phyloP scores from a whole-genome alignment of 805 yeast species.

The Saturnispora sanitii region DNA sequence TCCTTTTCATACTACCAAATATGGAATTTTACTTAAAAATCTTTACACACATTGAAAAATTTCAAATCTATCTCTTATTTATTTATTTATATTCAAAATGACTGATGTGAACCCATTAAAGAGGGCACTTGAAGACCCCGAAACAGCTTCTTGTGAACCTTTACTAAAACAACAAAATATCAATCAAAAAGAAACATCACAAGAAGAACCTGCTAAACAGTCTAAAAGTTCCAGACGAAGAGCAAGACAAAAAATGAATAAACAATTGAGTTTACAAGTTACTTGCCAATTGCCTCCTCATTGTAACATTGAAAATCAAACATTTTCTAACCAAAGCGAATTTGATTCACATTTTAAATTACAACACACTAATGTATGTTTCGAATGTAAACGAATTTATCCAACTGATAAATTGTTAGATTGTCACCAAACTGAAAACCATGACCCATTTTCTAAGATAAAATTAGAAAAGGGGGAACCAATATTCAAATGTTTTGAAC shows the following conservation, averaged over 20 bases:
- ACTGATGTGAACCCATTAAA: not conserved
- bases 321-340: too few relatives aligned
- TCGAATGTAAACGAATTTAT: slow-evolving; percentile 31
- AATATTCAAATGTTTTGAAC: slow-evolving; percentile 35
- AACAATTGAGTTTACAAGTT: slow-evolving; percentile 3
- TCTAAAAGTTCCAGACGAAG: not conserved
- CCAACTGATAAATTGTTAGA: slow-evolving; percentile 35
- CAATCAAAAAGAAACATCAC: not conserved
- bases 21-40: too few relatives aligned
- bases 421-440: slow-evolving; percentile 43
- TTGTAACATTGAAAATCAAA: slow-evolving; percentile 11
- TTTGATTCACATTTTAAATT: slow-evolving; percentile 22
- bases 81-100: not conserved
- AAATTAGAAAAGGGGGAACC: slow-evolving; percentile 30
- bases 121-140: slow-evolving; percentile 10
- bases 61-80: too few relatives aligned
- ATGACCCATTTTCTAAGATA: slow-evolving; percentile 37
- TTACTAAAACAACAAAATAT: not conserved
- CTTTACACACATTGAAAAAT: too few relatives aligned
- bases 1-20: too few relatives aligned
- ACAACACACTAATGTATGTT: slow-evolving; percentile 27
- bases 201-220: too few relatives aligned
- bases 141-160: slow-evolving; percentile 6
- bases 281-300: slow-evolving; percentile 20
- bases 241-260: slow-evolving; percentile 1